A percentile compares a stretch with the other conserved stretches of the same genome.
phyloP scores from a whole-genome alignment of 2,329 filamentous ascomycete species.

The Claviceps sorghi region DNA sequence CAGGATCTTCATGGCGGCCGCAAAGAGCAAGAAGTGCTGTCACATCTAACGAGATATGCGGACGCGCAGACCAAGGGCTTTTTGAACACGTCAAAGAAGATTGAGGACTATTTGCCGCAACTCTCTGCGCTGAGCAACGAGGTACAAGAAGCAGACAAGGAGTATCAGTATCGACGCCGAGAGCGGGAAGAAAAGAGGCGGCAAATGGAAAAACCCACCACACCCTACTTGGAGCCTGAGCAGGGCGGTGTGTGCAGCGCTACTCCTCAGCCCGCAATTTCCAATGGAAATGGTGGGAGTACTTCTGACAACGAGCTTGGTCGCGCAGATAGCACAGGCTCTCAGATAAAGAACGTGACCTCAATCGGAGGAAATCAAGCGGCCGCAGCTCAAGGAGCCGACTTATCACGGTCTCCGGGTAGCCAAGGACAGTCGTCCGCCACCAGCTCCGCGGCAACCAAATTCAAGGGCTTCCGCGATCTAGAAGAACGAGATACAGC shows the following conservation, averaged over 20 bases:
- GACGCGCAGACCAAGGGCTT: conserved; percentile 79
- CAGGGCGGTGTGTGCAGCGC: conserved; percentile 29
- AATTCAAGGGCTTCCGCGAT: conserved; percentile 86
- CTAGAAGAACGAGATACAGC: conserved; percentile 68
- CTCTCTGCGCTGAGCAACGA: conserved; percentile 77
- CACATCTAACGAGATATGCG: conserved; percentile 85
- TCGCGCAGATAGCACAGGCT: conserved; percentile 59
- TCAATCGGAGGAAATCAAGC: conserved; percentile 26
- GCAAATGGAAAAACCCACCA: conserved; percentile 75
- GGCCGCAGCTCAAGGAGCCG: conserved; percentile 17
- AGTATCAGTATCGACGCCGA: conserved; percentile 88
- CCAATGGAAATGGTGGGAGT: conserved; percentile 33
- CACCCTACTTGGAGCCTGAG: conserved; percentile 56
- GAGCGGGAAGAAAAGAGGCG: conserved; percentile 91
- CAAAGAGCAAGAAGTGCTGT: conserved; percentile 93
- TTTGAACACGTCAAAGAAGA: conserved; percentile 67
- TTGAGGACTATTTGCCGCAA: conserved; percentile 76
- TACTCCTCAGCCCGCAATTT: conserved; percentile 14
- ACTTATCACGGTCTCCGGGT: conserved; percentile 43
- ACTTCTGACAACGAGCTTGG: conserved; percentile 55
- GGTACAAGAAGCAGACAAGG: conserved; percentile 87
- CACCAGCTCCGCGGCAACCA: conserved; percentile 37
- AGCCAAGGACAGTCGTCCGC: conserved; percentile 31
- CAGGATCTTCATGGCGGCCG: conserved; percentile 97
- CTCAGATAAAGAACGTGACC: conserved; percentile 42